Evolutionary conservation across 805 yeast genomes (phyloP).

Genomic region (Sungouiozyma intestinalis): DNA sequence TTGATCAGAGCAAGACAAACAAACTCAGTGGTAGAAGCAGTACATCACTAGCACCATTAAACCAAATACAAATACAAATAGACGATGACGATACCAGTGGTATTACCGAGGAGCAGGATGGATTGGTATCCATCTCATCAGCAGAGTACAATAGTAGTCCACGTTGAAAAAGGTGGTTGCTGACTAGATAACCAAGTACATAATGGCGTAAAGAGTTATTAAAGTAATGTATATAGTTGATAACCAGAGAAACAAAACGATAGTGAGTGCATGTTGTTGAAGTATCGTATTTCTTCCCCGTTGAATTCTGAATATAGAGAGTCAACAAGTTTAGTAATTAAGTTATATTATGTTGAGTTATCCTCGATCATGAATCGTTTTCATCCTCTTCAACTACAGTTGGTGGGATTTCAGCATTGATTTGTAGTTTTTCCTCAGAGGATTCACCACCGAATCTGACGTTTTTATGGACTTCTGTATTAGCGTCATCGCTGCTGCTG

Average conservation of each 20-base stretch:
- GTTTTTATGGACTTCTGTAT: background rate
- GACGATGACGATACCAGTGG: background rate
- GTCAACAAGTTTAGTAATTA: too few relatives aligned
- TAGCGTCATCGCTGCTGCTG: background rate
- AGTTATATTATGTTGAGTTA: background rate
- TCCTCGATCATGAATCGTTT: background rate
- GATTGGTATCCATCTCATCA: background rate
- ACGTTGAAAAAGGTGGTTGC: too few relatives aligned
- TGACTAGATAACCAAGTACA: background rate
- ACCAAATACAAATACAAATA: background rate
- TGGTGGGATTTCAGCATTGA: background rate
- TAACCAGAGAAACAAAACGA: background rate
- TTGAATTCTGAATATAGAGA: too few relatives aligned
- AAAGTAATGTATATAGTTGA: background rate
- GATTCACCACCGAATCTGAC: background rate
- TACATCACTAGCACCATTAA: background rate
- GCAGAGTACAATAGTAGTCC: background rate
- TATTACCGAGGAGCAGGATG: background rate
- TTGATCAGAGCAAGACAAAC: background rate
- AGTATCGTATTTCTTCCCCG: background rate
- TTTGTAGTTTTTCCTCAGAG: background rate
- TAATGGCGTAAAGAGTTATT: background rate
- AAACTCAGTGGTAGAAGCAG: too few relatives aligned
- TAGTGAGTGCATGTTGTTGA: background rate
- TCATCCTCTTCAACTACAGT: background rate